Evolutionary conservation across 495 filamentous ascomycete genomes (phyloP), one percentile per base, ranked within the genome.

Genomic region (Annulohypoxylon stygium): DNA sequence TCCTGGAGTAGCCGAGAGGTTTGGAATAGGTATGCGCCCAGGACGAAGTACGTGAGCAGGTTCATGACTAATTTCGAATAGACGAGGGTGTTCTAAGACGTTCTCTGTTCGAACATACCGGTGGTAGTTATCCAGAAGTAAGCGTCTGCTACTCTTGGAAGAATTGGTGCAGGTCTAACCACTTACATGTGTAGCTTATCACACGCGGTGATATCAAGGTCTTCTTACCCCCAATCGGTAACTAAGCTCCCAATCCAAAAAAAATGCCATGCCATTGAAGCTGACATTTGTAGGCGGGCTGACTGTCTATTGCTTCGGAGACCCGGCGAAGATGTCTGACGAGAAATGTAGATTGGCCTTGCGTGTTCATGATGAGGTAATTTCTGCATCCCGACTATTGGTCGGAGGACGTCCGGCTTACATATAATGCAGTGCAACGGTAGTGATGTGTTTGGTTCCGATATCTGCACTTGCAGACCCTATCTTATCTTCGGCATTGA

Each of bases 401-500:
- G 63, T 36, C 60, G 60, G 30, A 58, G 53, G 47, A 47, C 57
- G 51, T 75, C 59, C 69, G 63, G 71, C 76, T 81, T 62, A 82
- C 74, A 54, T 34, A 53, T 51, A 48, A 78, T 72, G 69, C 71
- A 88, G 86, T 94, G 95, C 84, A 98, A 98, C 80, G 95, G 96
- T 63, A 95, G 92, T 80, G 96, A 99, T 86, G 96, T 99, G 61
- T 99, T 99, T 81, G 95, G 97, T 67, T 97, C 93, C 37, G 96
- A 99, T 81, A 99, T 99, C 79, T 99, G 96, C 83, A 99, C 96
- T 30, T 98, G 96, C 81, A 90, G 96, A 48, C 96, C 96, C 36
- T 99, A 99, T 77, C 89, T 99, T 65, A 96, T 97, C 72, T 99
- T 96, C 78, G 96, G 96, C 36, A 94, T 99, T 64, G 93, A 95